Conservation (phyloP, 2,329 filamentous ascomycete genomes). For the Zalaria obscura region DNA sequence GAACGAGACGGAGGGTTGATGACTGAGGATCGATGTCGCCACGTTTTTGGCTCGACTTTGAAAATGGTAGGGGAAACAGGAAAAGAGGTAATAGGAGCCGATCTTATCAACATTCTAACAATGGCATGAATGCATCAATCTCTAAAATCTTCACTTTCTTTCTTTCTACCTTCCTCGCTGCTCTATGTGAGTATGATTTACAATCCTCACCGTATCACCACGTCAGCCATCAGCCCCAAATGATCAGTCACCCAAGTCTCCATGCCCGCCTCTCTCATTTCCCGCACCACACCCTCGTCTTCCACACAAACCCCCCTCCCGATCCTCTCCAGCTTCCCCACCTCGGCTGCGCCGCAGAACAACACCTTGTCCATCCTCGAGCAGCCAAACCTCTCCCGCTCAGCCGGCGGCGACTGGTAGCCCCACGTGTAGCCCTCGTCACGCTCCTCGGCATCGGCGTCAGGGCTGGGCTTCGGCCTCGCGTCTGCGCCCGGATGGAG, state of each 20-base stretch:
- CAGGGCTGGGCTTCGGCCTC: constrained; percentile 13
- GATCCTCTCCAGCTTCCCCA: constrained; percentile 30
- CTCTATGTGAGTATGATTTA: background rate
- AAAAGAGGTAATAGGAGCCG: background rate
- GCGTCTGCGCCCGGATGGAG: constrained; percentile 31
- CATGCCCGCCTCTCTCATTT: constrained; percentile 19
- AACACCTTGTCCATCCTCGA: constrained; percentile 42
- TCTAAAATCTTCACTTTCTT: background rate
- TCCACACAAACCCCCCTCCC: constrained; percentile 31
- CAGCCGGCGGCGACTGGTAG: constrained; percentile 31
- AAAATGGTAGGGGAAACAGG: background rate
- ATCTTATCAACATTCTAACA: background rate
- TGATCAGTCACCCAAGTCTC: constrained; percentile 39
- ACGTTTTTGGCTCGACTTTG: background rate
- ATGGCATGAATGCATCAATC: background rate
- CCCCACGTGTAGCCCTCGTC: constrained; percentile 41
- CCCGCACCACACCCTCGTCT: constrained; percentile 18
- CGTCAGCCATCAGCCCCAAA: constrained; percentile 26
- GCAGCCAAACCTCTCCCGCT: constrained; percentile 32
- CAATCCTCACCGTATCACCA: constrained; percentile 4
- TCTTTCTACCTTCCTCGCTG: background rate
- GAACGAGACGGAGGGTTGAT: too few relatives aligned
- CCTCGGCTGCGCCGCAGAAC: constrained; percentile 24
- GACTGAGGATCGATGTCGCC: too few relatives aligned
- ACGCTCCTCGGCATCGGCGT: constrained; percentile 19